A percentile compares a stretch with the other conserved stretches of the same genome.
These are phyloP conservation scores for Uronychia binucleata DNA, from an alignment of 73 alveolate genomes.

Conservation along the genomic window DNA sequence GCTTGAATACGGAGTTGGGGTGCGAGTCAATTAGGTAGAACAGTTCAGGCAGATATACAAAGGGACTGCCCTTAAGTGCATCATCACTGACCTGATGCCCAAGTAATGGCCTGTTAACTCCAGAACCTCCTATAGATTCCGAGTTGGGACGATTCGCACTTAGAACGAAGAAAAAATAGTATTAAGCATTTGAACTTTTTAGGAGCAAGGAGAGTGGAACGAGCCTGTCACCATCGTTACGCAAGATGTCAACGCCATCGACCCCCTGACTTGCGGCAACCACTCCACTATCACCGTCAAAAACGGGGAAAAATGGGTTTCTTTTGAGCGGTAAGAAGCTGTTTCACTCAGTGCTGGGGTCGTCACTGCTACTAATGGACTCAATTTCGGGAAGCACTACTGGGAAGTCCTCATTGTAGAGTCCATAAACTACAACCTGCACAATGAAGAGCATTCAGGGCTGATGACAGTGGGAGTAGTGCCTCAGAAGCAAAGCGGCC, in stretches of 20 bases:
- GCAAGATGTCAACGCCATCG: constrained; percentile 43
- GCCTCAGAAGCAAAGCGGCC: constrained; percentile 2
- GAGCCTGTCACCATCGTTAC: constrained; percentile 63
- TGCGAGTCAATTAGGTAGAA: constrained; percentile 40
- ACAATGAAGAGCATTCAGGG: constrained; percentile 40
- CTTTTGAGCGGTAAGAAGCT: constrained; percentile 41
- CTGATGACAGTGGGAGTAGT: constrained; percentile 59
- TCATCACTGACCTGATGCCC: constrained; percentile 55
- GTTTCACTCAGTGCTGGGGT: constrained; percentile 33
- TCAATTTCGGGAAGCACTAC: constrained; percentile 58
- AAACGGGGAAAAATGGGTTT: neutral
- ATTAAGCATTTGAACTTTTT: no score
- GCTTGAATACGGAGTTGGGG: constrained; percentile 64
- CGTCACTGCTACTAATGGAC: constrained; percentile 42
- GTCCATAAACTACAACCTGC: constrained; percentile 3
- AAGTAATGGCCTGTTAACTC: no score
- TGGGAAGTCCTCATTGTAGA: constrained; percentile 56
- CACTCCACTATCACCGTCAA: constrained; percentile 32
- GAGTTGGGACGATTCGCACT: constrained; percentile 57
- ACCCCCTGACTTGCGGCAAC: constrained; percentile 10
- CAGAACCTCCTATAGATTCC: constrained; percentile 50
- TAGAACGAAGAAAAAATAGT: neutral
- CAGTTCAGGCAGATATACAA: constrained; percentile 62
- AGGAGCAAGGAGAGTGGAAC: constrained; percentile 70
- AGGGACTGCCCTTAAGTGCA: constrained; percentile 62